Percentiles rank a stretch among this genome's conserved stretches.
phyloP scores from a whole-genome alignment of 139 green algal species.

The Astrephomene gubernaculifera region DNA sequence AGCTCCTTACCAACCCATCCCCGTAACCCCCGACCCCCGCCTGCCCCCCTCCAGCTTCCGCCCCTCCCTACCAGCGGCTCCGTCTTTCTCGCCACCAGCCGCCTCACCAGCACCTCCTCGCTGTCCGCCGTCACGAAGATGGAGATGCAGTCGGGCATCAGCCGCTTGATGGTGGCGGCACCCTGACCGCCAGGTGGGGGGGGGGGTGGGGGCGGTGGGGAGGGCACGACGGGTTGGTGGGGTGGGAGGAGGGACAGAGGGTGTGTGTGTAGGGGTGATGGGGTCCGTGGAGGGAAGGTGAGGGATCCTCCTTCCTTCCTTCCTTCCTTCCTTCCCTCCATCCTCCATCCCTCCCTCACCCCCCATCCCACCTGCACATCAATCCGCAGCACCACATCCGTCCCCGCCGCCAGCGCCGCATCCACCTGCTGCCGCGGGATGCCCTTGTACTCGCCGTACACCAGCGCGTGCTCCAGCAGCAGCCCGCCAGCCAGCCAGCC shows the following conservation, averaged over 20 bases:
- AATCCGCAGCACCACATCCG: conserved; percentile 93
- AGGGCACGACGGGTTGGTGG: not conserved
- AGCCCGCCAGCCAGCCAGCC: conserved; percentile 81
- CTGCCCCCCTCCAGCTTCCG: conserved; percentile 21
- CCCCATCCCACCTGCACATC: conserved; percentile 80
- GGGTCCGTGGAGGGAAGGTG: not conserved
- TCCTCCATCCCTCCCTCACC: not conserved
- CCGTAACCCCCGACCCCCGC: not conserved
- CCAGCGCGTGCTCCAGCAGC: conserved; percentile 95
- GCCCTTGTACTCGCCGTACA: conserved; percentile 98
- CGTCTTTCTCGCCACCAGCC: conserved; percentile 89
- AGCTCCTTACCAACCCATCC: not conserved
- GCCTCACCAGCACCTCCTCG: conserved; percentile 81
- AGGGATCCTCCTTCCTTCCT: not conserved
- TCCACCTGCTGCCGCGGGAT: conserved; percentile 86
- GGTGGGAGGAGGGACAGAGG: not conserved
- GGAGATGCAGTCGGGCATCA: conserved; percentile 84
- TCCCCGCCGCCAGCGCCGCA: conserved; percentile 74
- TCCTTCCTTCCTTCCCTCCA: not conserved
- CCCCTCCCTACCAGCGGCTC: conserved; percentile 67
- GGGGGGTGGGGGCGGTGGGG: not conserved
- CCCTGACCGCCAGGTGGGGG: conserved; percentile 66
- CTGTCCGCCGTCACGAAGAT: conserved; percentile 92
- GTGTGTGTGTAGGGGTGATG: not conserved
- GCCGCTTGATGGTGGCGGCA: conserved; percentile 80